Evolutionary conservation across 768 basidiomycete species (phyloP), one percentile per base, ranked within the genome.

Genomic region (Mycena vulgaris): DNA sequence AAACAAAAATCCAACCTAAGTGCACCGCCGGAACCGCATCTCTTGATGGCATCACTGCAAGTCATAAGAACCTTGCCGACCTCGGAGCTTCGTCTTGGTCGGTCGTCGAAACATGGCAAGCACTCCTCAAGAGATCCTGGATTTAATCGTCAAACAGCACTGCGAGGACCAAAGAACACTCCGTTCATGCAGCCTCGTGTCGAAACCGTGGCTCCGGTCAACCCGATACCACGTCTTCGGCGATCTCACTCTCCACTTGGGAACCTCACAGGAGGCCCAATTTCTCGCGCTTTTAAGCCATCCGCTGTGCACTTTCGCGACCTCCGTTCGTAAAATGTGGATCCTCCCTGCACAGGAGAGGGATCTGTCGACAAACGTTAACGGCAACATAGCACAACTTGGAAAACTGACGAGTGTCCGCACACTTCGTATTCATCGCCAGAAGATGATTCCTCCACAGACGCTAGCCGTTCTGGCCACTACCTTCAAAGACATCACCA

Each of bases 201-300:
- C 80, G 76, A 80, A 67, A 58, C 35, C 48, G 25, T 67, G 53
- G 70, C 70, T 72, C 28, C 63, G 37, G 25, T 28, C 51, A 51
- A 63, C 67, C 5, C 68, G 71, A 14, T 72, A 69, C 59, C 52
- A 66, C 37, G 27, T 72, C n/a, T 72, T 72, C 30, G 57, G 61
- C 19, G 62, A 67, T 19, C n/a, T 71, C 40, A 58, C n/a, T 1
- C 49, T 71, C n/a, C 61, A 68, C 45, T 30, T 71, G 28, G 70
- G 57, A 13, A 23, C 55, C 19, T 14, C 55, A 5, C 5, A 63
- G 4, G 62, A 67, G 31, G 49, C 70, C n/a, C 37, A 5, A 9
- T 68, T 68, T 13, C 39, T 71, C 1, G 48, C 48, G 37, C 61
- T 71, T 9, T 47, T 71, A 3, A 35, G 17, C 11, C 59, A 71